Conservation (phyloP, 768 basidiomycete genomes). For the Rhizopogon salebrosus region DNA sequence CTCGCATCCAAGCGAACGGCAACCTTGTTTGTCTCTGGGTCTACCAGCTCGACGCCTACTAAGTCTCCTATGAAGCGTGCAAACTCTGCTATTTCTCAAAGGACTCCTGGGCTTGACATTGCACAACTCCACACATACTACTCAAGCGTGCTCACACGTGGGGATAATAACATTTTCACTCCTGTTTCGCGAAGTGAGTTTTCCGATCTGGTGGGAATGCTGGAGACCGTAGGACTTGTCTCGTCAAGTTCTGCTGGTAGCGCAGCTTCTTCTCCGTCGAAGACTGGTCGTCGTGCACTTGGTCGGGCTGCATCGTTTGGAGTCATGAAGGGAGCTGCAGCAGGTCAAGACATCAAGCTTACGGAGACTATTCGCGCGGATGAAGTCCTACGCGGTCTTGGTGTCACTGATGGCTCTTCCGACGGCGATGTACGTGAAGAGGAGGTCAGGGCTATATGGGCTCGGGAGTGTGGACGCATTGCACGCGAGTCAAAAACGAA, state of each 20-base stretch:
- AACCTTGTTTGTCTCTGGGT: constrained; percentile 45
- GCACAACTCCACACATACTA: constrained; percentile 65
- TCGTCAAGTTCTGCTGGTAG: constrained; percentile 29
- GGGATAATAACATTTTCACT: constrained; percentile 49
- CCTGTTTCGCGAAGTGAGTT: constrained; percentile 76
- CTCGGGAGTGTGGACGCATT: constrained; percentile 33
- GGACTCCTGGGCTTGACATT: constrained; percentile 44
- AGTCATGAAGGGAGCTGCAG: constrained; percentile 17
- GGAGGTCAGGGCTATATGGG: constrained; percentile 38
- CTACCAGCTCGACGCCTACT: constrained; percentile 27
- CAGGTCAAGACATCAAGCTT: constrained; percentile 44
- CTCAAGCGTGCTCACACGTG: constrained; percentile 48
- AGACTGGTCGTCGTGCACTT: constrained; percentile 47
- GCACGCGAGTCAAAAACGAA: constrained; percentile 29
- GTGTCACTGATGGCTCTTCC: constrained; percentile 29
- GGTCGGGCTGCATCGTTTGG: constrained; percentile 55
- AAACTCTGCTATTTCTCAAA: constrained; percentile 22
- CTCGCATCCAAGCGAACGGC: constrained; percentile 60
- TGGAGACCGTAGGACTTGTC: constrained; percentile 71
- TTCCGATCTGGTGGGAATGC: constrained; percentile 59
- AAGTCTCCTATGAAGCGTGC: constrained; percentile 52
- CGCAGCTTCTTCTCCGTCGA: constrained; percentile 34
- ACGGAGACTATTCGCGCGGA: constrained; percentile 60
- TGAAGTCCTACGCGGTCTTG: constrained; percentile 69
- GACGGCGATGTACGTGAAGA: constrained; percentile 36